Conservation (phyloP, 805 yeast genomes). For the Nematodospora valgi region DNA sequence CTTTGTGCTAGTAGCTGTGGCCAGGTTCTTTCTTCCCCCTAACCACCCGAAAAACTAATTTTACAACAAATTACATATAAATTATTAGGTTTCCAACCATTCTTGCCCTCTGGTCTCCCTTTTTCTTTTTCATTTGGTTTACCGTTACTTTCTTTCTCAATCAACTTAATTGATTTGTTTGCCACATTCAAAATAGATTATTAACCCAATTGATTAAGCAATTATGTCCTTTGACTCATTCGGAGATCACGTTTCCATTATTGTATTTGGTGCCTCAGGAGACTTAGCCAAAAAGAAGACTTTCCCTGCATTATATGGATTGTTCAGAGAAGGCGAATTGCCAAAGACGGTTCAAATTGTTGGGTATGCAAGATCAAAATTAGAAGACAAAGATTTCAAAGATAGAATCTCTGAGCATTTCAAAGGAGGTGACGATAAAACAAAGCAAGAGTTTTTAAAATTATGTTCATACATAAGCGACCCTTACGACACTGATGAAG, state of each 20-base stretch:
- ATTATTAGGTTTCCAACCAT: no score
- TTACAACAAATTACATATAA: no score
- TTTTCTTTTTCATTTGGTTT: no score
- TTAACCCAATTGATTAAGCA: neutral
- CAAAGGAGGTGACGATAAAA: constrained; percentile 42
- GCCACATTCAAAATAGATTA: no score
- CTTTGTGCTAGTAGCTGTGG: no score
- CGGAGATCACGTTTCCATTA: constrained; percentile 65
- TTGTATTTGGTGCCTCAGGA: constrained; percentile 93
- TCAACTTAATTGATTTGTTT: no score
- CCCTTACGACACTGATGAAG: constrained; percentile 75
- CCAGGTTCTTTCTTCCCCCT: no score
- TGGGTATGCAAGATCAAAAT: constrained; percentile 88
- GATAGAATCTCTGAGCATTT: constrained; percentile 63
- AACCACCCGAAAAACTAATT: no score
- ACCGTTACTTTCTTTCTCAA: no score
- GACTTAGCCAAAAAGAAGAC: constrained; percentile 95
- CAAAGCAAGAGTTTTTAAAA: constrained; percentile 59
- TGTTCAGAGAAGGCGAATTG: constrained; percentile 62
- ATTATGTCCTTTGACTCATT: constrained; percentile 40
- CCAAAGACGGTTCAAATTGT: constrained; percentile 68
- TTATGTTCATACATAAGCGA: constrained; percentile 71
- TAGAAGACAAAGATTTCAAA: constrained; percentile 59
- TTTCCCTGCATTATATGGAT: constrained; percentile 80
- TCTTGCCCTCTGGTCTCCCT: no score